A percentile compares a stretch with the other conserved stretches of the same genome.
phyloP scores from a whole-genome alignment of 116 monocot genomes.

The Dioscorea cayenensis region DNA sequence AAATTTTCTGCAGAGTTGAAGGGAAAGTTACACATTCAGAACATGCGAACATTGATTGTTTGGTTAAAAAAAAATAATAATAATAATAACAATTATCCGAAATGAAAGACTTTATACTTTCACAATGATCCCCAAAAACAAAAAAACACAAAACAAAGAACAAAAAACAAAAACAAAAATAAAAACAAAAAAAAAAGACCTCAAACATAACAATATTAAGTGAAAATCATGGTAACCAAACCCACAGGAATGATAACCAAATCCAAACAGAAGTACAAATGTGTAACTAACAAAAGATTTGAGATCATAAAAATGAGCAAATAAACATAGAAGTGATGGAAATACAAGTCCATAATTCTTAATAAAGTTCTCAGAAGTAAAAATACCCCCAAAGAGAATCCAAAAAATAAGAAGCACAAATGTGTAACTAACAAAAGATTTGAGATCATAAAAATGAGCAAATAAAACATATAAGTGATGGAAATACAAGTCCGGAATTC shows the following conservation, averaged over 20 bases:
- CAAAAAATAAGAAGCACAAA: not conserved
- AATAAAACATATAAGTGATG: not conserved
- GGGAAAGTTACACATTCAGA: not conserved
- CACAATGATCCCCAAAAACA: too few species aligned
- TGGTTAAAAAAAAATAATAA: not conserved
- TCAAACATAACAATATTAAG: not conserved
- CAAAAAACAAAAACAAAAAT: too few species aligned
- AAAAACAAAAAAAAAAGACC: not conserved
- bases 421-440: not conserved
- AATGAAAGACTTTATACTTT: not conserved
- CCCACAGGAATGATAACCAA: not conserved
- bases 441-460: not conserved
- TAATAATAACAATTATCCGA: not conserved
- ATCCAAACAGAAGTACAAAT: not conserved
- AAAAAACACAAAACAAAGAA: too few species aligned
- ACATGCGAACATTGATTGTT: not conserved
- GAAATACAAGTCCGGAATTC: not conserved
- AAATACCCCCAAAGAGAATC: not conserved
- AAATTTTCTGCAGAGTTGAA: conserved; percentile 25
- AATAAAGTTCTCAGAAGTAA: not conserved
- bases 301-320: not conserved
- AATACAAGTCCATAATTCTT: not conserved
- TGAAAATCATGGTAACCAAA: not conserved
- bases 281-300: not conserved
- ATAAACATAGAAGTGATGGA: not conserved